Evolutionary conservation across 495 filamentous ascomycete species (phyloP).

Genomic region (Penicillium argentinense): DNA sequence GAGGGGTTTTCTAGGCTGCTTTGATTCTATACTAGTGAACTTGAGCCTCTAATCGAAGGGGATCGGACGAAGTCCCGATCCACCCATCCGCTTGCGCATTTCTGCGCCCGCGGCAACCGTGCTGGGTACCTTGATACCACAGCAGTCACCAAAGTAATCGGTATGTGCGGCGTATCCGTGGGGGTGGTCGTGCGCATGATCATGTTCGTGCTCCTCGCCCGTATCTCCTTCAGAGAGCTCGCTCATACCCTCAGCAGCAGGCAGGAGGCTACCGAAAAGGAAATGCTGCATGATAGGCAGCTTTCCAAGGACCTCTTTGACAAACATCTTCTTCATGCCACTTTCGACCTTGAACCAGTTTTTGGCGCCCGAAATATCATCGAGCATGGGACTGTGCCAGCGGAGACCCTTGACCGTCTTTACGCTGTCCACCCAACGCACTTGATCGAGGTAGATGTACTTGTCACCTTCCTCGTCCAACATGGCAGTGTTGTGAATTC

Average conservation of each 20-base stretch:
- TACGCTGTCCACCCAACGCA: slow-evolving; percentile 89
- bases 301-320: slow-evolving; percentile 88
- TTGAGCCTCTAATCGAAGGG: slow-evolving; percentile 91
- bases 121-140: slow-evolving; percentile 96
- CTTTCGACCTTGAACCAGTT: slow-evolving; percentile 90
- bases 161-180: slow-evolving; percentile 29
- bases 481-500: slow-evolving; percentile 81
- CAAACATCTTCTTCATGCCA: slow-evolving; percentile 96
- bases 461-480: slow-evolving; percentile 82
- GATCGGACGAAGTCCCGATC: slow-evolving; percentile 70
- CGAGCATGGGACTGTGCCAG: slow-evolving; percentile 98
- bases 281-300: slow-evolving; percentile 99
- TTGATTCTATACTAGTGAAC: slow-evolving; percentile 14
- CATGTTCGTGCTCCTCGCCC: slow-evolving; percentile 55
- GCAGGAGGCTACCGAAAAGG: slow-evolving; percentile 81
- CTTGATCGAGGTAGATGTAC: slow-evolving; percentile 88
- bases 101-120: slow-evolving; percentile 85
- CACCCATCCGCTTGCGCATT: slow-evolving; percentile 70
- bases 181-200: slow-evolving; percentile 62
- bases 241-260: slow-evolving; percentile 80
- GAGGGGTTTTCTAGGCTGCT: neutral
- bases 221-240: slow-evolving; percentile 47
- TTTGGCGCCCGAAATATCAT: slow-evolving; percentile 92
- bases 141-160: slow-evolving; percentile 91
- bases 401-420: slow-evolving; percentile 94